Evolutionary conservation across 2,329 filamentous ascomycete species (phyloP).

Genomic region (Fusarium cicatricum): DNA sequence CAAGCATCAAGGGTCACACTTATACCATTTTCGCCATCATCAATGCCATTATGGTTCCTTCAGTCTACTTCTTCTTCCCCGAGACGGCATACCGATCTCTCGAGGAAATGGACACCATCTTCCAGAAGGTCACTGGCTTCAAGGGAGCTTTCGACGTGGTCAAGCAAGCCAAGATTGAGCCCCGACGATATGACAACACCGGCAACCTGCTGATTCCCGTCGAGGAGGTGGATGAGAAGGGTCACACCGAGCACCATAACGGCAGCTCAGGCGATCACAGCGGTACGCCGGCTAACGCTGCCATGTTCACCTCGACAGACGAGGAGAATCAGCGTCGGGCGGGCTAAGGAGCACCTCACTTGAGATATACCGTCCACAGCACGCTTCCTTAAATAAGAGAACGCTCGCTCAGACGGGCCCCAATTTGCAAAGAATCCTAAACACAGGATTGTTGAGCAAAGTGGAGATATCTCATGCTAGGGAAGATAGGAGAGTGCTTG

Average conservation of each 20-base stretch:
- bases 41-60: constrained; percentile 67
- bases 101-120: constrained; percentile 73
- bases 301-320: constrained; percentile 44
- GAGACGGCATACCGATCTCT: constrained; percentile 70
- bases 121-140: constrained; percentile 62
- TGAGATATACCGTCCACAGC: too few relatives aligned
- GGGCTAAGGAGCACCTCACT: neutral
- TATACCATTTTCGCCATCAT: constrained; percentile 74
- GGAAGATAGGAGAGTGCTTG: neutral
- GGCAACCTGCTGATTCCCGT: constrained; percentile 63
- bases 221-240: constrained; percentile 53
- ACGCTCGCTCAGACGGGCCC: neutral
- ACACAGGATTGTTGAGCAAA: neutral
- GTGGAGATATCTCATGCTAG: constrained; percentile 11
- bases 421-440: neutral
- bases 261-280: constrained; percentile 41
- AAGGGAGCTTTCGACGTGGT: constrained; percentile 49
- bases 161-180: constrained; percentile 55
- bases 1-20: constrained; percentile 65
- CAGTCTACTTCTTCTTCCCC: constrained; percentile 69
- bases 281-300: constrained; percentile 26
- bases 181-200: constrained; percentile 65
- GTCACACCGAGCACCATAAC: constrained; percentile 40
- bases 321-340: constrained; percentile 47
- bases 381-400: neutral